A percentile compares a stretch with the other conserved stretches of the same genome.
Evolutionary conservation across 2,329 filamentous ascomycete species (phyloP).

Genomic region (Hyphodiscus sp.): DNA sequence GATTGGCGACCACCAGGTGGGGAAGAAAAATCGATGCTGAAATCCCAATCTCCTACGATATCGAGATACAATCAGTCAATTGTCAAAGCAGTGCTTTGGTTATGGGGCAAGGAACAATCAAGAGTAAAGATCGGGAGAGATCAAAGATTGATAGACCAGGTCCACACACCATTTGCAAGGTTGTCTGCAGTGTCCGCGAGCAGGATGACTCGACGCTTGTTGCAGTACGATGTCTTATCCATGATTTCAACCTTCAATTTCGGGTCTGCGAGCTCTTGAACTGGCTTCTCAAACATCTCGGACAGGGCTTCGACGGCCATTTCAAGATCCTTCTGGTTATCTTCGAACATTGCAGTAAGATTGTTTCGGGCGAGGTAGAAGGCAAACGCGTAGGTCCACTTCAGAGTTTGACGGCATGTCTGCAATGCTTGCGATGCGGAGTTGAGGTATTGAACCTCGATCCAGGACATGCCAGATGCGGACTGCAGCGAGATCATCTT

Average conservation of each 20-base stretch:
- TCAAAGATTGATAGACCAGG: conserved; percentile 24
- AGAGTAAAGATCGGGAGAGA: conserved; percentile 13
- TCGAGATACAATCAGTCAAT: conserved; percentile 13
- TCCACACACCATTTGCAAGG: conserved; percentile 68
- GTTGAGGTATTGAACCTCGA: conserved; percentile 95
- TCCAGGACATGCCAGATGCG: conserved; percentile 95
- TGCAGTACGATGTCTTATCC: conserved; percentile 98
- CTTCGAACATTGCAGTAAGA: conserved; percentile 92
- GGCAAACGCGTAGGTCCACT: conserved; percentile 99
- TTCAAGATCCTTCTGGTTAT: conserved; percentile 97
- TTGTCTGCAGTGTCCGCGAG: conserved; percentile 91
- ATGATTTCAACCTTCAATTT: conserved; percentile 97
- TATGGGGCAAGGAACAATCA: conserved; percentile 4
- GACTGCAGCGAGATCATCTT: conserved; percentile 98
- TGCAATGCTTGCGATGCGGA: conserved; percentile 89
- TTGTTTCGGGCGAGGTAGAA: conserved; percentile 97
- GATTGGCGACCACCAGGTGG: conserved; percentile 1
- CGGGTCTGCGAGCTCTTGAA: conserved; percentile 73
- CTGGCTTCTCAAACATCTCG: conserved; percentile 99
- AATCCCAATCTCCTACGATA: conserved; percentile 19
- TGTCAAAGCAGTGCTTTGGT: background rate
- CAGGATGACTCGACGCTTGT: conserved; percentile 81
- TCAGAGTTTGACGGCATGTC: conserved; percentile 94
- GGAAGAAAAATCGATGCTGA: conserved; percentile 5
- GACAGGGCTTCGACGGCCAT: conserved; percentile 94